A percentile compares a stretch with the other conserved stretches of the same genome.
These are phyloP conservation scores for Colletotrichum tropicale DNA, from an alignment of 2,329 filamentous ascomycete genomes.

Conservation along the genomic window DNA sequence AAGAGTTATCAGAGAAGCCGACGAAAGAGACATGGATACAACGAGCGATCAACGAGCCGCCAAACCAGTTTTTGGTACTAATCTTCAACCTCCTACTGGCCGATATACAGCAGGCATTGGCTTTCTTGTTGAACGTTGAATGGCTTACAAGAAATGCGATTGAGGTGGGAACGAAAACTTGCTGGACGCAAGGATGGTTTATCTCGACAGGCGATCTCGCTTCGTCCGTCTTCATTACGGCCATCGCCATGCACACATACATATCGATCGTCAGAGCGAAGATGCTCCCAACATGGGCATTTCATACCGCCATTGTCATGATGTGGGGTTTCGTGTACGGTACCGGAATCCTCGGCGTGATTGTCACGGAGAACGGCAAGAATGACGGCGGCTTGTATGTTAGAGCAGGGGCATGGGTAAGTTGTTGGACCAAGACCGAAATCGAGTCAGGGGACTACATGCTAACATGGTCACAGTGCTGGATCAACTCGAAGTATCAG, in stretches of 20 bases:
- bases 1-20: conserved; percentile 4
- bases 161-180: conserved; percentile 56
- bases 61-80: conserved; percentile 72
- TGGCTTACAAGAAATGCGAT: conserved; percentile 62
- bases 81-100: conserved; percentile 73
- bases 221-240: conserved; percentile 69
- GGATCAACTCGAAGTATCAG: conserved; percentile 62
- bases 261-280: conserved; percentile 63
- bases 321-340: conserved; percentile 66
- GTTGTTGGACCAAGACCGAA: conserved; percentile 22
- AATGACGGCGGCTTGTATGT: conserved; percentile 58
- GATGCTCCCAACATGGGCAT: conserved; percentile 50
- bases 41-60: conserved; percentile 38
- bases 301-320: conserved; percentile 51
- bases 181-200: conserved; percentile 71
- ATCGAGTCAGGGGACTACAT: background rate
- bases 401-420: conserved; percentile 67
- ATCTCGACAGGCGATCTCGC: conserved; percentile 70
- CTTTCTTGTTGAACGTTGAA: conserved; percentile 66
- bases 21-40: conserved; percentile 14
- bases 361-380: conserved; percentile 45
- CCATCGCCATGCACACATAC: conserved; percentile 71
- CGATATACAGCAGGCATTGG: conserved; percentile 68
- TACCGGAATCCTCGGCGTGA: conserved; percentile 57
- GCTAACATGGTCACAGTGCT: conserved; percentile 51